phyloP scores from a whole-genome alignment of 257 asterid species.

The Solanum boliviense region DNA sequence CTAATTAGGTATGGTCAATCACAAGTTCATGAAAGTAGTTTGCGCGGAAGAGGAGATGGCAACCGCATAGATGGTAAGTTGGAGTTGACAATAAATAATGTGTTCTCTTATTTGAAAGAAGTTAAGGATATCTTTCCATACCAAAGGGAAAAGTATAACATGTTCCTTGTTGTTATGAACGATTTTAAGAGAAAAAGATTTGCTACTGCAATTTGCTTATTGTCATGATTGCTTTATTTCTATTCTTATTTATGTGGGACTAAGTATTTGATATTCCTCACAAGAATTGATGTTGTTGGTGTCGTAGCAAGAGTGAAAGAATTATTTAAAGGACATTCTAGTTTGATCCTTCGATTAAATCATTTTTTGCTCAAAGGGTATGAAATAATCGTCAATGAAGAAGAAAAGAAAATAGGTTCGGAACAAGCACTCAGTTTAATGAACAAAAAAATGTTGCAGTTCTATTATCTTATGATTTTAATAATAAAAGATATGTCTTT shows the following conservation, averaged over 20 bases:
- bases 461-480: not conserved
- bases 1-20: not conserved
- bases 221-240: constrained; percentile 9
- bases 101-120: constrained; percentile 72
- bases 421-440: constrained; percentile 87
- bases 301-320: not conserved
- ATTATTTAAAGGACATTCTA: too few relatives aligned
- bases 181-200: constrained; percentile 95
- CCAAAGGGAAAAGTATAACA: constrained; percentile 72
- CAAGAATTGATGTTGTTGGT: not conserved
- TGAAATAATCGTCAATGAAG: not conserved
- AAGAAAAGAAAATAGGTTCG: constrained; percentile 67
- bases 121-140: constrained; percentile 35
- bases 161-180: constrained; percentile 85
- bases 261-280: too few relatives aligned
- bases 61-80: constrained; percentile 20
- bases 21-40: not conserved
- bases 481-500: not conserved
- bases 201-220: not conserved
- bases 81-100: constrained; percentile 78
- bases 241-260: not conserved
- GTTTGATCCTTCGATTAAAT: not conserved
- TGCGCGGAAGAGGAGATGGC: not conserved
- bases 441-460: constrained; percentile 65
- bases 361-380: not conserved